Conservation (phyloP, 768 basidiomycete genomes). For the Rhodotorula babjevae region DNA sequence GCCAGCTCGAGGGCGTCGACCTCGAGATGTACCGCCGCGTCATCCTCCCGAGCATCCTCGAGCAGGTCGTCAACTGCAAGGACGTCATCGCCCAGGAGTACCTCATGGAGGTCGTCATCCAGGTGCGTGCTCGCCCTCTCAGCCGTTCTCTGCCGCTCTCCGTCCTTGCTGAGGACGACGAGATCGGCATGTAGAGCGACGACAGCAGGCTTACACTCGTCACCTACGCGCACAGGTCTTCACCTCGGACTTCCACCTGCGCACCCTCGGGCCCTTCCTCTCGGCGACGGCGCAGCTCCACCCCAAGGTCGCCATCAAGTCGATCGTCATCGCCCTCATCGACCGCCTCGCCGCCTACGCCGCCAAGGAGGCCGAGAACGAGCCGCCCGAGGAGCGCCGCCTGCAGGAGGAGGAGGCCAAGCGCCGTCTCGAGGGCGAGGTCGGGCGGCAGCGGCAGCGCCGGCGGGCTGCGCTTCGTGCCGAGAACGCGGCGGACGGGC, state of each 20-base stretch:
- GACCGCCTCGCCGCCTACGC: constrained; percentile 94
- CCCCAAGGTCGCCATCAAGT: constrained; percentile 96
- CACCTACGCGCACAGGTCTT: too few species aligned
- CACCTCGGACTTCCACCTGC: constrained; percentile 96
- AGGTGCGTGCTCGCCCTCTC: constrained; percentile 54
- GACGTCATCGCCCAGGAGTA: constrained; percentile 99
- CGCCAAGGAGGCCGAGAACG: constrained; percentile 92
- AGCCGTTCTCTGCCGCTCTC: too few species aligned
- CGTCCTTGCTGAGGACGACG: too few species aligned
- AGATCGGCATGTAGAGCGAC: too few species aligned
- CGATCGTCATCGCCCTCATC: constrained; percentile 94
- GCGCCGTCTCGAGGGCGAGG: constrained; percentile 76
- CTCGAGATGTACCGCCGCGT: constrained; percentile 77
- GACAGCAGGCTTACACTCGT: too few species aligned
- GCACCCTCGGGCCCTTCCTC: constrained; percentile 91
- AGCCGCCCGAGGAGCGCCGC: constrained; percentile 90
- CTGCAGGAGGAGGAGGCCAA: constrained; percentile 90
- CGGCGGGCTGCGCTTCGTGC: not conserved
- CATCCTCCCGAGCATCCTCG: constrained; percentile 87
- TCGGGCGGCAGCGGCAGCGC: constrained; percentile 56
- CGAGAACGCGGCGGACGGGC: not conserved
- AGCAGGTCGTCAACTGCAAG: constrained; percentile 97
- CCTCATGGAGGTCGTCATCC: constrained; percentile 98
- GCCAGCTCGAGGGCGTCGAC: constrained; percentile 93
- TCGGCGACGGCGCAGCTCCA: constrained; percentile 93